A percentile compares a stretch with the other conserved stretches of the same genome.
phyloP scores from a whole-genome alignment of 257 asterid genomes.

The Orobanche coerulescens region DNA sequence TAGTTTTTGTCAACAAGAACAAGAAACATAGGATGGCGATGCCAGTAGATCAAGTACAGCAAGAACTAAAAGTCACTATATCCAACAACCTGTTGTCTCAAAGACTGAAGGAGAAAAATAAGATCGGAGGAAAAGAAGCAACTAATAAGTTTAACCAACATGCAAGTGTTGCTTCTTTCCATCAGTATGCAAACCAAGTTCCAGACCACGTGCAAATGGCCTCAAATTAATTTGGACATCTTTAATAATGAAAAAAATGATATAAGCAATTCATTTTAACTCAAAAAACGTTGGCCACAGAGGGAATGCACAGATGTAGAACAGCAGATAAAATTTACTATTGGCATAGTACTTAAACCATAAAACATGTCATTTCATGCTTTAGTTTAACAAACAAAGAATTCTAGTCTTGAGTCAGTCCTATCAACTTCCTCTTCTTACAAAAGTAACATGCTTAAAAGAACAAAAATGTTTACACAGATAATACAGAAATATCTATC shows the following conservation, averaged over 20 bases:
- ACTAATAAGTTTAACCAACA: too few relatives aligned
- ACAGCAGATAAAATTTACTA: not conserved
- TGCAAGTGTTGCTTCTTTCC: too few relatives aligned
- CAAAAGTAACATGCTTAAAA: not conserved
- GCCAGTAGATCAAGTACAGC: conserved; percentile 9
- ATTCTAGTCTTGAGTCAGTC: conserved; percentile 2
- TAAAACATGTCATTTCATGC: not conserved
- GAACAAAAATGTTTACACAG: not conserved
- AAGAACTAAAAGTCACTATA: not conserved
- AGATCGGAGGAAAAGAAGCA: too few relatives aligned
- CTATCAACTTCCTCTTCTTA: not conserved
- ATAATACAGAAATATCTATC: not conserved
- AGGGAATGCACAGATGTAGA: not conserved
- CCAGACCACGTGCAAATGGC: too few relatives aligned
- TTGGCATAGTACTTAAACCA: not conserved
- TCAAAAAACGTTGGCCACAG: not conserved
- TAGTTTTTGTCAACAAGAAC: conserved; percentile 10
- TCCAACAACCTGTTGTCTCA: too few relatives aligned
- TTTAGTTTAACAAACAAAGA: conserved; percentile 13
- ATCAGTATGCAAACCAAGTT: too few relatives aligned
- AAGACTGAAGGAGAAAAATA: too few relatives aligned
- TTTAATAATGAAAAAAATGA: not conserved
- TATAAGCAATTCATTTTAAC: not conserved
- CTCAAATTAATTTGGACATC: not conserved
- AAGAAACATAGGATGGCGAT: not conserved